Evolutionary conservation across 2,329 filamentous ascomycete species (phyloP), one percentile per base, ranked within the genome.

Genomic region (Chalara sp.): DNA sequence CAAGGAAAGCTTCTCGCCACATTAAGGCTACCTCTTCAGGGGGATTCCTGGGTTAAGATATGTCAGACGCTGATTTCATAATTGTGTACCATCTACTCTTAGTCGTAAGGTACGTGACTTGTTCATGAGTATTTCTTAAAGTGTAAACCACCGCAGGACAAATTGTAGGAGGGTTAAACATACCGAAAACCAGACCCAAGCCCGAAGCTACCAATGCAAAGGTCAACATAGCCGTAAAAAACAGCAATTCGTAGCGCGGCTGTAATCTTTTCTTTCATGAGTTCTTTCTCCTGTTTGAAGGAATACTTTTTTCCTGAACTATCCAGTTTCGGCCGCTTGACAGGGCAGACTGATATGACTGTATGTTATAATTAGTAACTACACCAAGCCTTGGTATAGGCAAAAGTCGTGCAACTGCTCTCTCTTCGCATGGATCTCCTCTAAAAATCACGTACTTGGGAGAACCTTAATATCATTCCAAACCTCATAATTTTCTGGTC

Each of bases 221-320:
- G 71, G 52, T 75, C 73, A 40, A 72, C 68, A 61, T 82, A 80
- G 52, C 72, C 71, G 59, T 80, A 75, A 60, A 76, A 79, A 13
- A 78, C 78, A 56, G 85, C 87, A 55, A 89, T 87, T 44, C 82
- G 77, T 13, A 90, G 76, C 2, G 85, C 82, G 1, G 81, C 79
- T 28, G 81, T 79, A 66, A 90, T 83, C 68, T 89, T 89, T 60
- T 86, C 82, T 60, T 76, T 77, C 69, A 88, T 86, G 65, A 89
- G 75, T 57, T 86, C 81, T 54, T 79, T 79, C 68, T 90, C 87
- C 60, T 83, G 75, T 4, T 75, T 72, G 66, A 91, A 90, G 0
- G 84, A 86, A 67, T 89, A 90, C 56, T 79, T 80, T 54, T 73
- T 74, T n/a, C 81, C 83, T 46, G 75, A 73, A 53, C 81, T 79